Percentiles rank a stretch among this genome's conserved stretches.
Evolutionary conservation across 352 stramenopile genomes (phyloP).

Genomic region (Plasmopara halstedii): DNA sequence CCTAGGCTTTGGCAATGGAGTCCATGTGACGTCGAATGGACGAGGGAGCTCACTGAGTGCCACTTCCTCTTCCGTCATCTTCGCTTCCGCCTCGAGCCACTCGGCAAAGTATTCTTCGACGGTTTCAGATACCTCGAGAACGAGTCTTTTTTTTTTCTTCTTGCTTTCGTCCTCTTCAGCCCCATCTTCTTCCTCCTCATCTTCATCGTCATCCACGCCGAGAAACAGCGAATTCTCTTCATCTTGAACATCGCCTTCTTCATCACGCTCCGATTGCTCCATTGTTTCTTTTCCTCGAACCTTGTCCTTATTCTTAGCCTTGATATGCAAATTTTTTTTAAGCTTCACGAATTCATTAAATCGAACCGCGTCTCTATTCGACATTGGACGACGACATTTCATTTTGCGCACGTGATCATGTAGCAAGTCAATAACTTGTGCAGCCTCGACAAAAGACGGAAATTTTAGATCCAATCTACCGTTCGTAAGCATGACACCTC

Average conservation of each 20-base stretch:
- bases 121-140: slow-evolving; percentile 15
- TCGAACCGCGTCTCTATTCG: slow-evolving; percentile 35
- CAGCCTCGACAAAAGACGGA: slow-evolving; percentile 58
- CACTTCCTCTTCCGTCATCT: slow-evolving; percentile 29
- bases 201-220: slow-evolving; percentile 18
- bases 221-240: slow-evolving; percentile 17
- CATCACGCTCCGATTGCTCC: slow-evolving; percentile 13
- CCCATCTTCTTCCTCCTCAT: slow-evolving; percentile 19
- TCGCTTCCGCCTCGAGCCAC: slow-evolving; percentile 27
- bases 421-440: slow-evolving; percentile 65
- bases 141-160: slow-evolving; percentile 9
- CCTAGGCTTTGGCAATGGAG: slow-evolving; percentile 35
- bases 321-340: slow-evolving; percentile 29
- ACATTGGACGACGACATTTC: slow-evolving; percentile 42
- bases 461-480: slow-evolving; percentile 72
- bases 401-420: slow-evolving; percentile 38
- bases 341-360: slow-evolving; percentile 32
- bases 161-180: slow-evolving; percentile 26
- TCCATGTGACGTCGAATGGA: slow-evolving; percentile 76
- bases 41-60: slow-evolving; percentile 35
- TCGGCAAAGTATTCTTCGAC: slow-evolving; percentile 40
- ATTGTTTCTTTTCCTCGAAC: slow-evolving; percentile 9
- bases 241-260: slow-evolving; percentile 22
- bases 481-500: slow-evolving; percentile 62
- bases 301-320: slow-evolving; percentile 13